Evolutionary conservation across 495 filamentous ascomycete species (phyloP), one percentile per base, ranked within the genome.

Genomic region (Achaetomiella virescens): DNA sequence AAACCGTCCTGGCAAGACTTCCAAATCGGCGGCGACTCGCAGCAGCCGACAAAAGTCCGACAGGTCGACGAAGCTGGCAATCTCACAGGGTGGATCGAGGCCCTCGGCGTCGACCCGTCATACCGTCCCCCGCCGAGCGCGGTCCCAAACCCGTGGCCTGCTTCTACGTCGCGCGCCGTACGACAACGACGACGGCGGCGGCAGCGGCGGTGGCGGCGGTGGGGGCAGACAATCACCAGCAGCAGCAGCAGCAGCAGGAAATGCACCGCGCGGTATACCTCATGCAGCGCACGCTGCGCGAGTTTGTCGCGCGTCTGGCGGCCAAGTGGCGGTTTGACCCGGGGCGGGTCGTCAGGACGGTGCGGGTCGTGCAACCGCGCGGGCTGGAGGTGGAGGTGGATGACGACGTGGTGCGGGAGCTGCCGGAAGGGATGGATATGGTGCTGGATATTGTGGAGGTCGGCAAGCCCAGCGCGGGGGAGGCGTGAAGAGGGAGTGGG

Each of bases 361-460:
- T 96, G 21, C 88, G 79, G 35, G 74, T 91, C 54, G 85, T 87
- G 8, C 44, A 42, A 22, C 71, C 80, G 21, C 81, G 81, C 53
- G 90, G 91, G 0, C 67, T 97, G 5, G 81, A 87, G 59, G 85
- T 98, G 43, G 83, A 91, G 66, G 78, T 97, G 50, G 93, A 98
- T 67, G 89, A 98, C 58, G 90, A 96, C 45, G 84, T 93, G 27
- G 83, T 98, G 18, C 80, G 80, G n/a, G 86, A 91, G 67, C 76
- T 97, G 15, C 78, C 84, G 0, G 93, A 98, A 71, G 90, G 91
- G 8, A 89, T 97, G 64, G 92, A 96, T 63, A 91, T 98, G 84
- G 78, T 61, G 2, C 69, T 82, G 44, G 77, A 81, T 52, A 64
- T 82, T 31, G 58, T 55, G 9, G 72, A 78, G 46, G 59, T 79